Evolutionary conservation across 768 basidiomycete species (phyloP).

Genomic region (Lentinula sp.): DNA sequence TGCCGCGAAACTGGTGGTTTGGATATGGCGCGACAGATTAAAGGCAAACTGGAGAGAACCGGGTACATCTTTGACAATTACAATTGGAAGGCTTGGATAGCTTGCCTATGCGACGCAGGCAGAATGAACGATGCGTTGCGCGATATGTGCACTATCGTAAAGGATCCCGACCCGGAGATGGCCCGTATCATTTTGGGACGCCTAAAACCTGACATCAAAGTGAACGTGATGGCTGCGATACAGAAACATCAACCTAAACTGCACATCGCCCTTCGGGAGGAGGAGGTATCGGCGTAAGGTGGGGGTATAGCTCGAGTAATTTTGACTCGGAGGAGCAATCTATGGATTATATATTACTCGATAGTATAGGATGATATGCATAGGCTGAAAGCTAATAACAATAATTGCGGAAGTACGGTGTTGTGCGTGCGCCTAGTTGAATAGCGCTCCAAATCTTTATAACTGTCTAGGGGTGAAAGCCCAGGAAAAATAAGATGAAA

Average conservation of each 20-base stretch:
- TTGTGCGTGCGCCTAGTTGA: constrained; percentile 54
- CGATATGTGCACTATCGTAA: constrained; percentile 63
- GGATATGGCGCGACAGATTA: constrained; percentile 48
- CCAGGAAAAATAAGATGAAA: constrained; percentile 22
- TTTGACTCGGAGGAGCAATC: background rate
- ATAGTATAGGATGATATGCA: background rate
- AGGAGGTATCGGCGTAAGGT: background rate
- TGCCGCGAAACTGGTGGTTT: constrained; percentile 60
- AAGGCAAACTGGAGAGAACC: constrained; percentile 41
- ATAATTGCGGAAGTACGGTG: constrained; percentile 19
- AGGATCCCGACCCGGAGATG: constrained; percentile 43
- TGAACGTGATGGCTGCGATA: constrained; percentile 40
- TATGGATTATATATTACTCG: background rate
- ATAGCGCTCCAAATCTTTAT: constrained; percentile 35
- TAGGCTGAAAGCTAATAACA: constrained; percentile 6
- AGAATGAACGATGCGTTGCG: constrained; percentile 62
- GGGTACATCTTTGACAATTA: constrained; percentile 52
- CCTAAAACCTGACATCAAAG: constrained; percentile 29
- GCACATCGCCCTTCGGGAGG: background rate
- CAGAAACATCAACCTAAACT: constrained; percentile 26
- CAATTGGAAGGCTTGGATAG: constrained; percentile 81
- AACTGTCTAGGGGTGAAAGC: constrained; percentile 48
- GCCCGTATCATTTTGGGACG: constrained; percentile 14
- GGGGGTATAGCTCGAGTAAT: background rate
- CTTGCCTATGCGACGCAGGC: constrained; percentile 76